Percentiles rank a stretch among this genome's conserved stretches.
Conservation (phyloP, 345 rosid species). For the Salix udensis region DNA sequence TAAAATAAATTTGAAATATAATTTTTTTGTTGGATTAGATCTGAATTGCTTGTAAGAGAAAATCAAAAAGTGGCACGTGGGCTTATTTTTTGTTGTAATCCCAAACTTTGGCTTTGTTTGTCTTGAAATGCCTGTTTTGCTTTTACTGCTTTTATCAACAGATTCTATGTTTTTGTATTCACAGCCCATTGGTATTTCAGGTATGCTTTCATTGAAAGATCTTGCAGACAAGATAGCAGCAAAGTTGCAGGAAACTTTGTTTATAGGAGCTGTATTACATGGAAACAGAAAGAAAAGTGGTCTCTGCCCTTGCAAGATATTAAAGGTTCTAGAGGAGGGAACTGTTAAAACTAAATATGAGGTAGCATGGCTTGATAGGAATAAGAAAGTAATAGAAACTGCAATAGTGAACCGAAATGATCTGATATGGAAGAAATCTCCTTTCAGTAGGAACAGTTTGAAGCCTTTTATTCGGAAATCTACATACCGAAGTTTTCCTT, state of each 20-base stretch:
- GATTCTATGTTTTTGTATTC: background rate
- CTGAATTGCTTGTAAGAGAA: background rate
- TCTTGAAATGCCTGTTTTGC: background rate
- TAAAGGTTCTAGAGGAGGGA: slow-evolving; percentile 41
- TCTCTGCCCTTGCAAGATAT: slow-evolving; percentile 61
- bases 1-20: too few relatives aligned
- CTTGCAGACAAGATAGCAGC: slow-evolving; percentile 62
- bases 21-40: background rate
- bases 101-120: background rate
- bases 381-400: slow-evolving; percentile 45
- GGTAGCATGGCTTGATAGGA: slow-evolving; percentile 67
- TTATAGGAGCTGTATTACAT: slow-evolving; percentile 61
- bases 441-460: slow-evolving; percentile 68
- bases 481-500: slow-evolving; percentile 75
- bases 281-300: slow-evolving; percentile 48
- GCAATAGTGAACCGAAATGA: slow-evolving; percentile 51
- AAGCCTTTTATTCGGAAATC: slow-evolving; percentile 93
- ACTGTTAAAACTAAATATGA: slow-evolving; percentile 45
- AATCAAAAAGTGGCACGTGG: background rate
- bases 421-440: slow-evolving; percentile 64
- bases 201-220: slow-evolving; percentile 80
- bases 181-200: slow-evolving; percentile 36
- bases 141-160: background rate
- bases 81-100: background rate
- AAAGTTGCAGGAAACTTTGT: slow-evolving; percentile 53